Evolutionary conservation across 805 yeast species (phyloP), one percentile per base, ranked within the genome.

Genomic region (Myxozyma lipomycoides): DNA sequence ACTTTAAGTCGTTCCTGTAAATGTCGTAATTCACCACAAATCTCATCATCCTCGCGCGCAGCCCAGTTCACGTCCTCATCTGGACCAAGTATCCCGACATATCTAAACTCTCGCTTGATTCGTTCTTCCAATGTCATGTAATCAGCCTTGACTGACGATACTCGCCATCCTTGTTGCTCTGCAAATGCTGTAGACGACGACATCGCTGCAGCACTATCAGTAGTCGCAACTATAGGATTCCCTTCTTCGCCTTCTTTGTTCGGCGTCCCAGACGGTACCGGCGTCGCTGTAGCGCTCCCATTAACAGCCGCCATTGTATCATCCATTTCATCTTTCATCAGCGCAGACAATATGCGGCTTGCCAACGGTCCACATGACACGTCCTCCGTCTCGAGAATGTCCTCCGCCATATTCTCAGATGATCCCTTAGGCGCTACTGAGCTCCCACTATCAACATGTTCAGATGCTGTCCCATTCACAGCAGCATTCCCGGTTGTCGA

Each of bases 301-400:
- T 30, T 44, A 28, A 7, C 32, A 22, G 48, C 46, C n/a, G 49
- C 34, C 15, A 43, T 36, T 1, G 51, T 26, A 17, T 62, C 57
- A 17, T 48, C 62, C 18, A 46, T 42, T 17, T 57, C 61, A 38
- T 60, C 59, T 39, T 52, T 52, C 9, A 62, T 70, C 9, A 91
- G 74, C 0, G 97, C 98, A 3, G 95, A 79, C 46, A 91, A 66
- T 40, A 91, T 72, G 51, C 98, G 76, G 22, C 90, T 82, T 0
- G 95, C 83, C 32, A 91, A 73, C 1, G 98, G 98, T 0, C 98
- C 98, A 65, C 95, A 84, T 0, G 95, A 83, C 1, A 91, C 73
- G 21, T 78, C 81, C 51, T 86, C 91, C 0, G 83, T 75, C 57
- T 86, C 91, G 49, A 90, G 67, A 1, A 70, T 66, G 3, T 78